Evolutionary conservation across 805 yeast species (phyloP).

Genomic region (Starmerella apis): DNA sequence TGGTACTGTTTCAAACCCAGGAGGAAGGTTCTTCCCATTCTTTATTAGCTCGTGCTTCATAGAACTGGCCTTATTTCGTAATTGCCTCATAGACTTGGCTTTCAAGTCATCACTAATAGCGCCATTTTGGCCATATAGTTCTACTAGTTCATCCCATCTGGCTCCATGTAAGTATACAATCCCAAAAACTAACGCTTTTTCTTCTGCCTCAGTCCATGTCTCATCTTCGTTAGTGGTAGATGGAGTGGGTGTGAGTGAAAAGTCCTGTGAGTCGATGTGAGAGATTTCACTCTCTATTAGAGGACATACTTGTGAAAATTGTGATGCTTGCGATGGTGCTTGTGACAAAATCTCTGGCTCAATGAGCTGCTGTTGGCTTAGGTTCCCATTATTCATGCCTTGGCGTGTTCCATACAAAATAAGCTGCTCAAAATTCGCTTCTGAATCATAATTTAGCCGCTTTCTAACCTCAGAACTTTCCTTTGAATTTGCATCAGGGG

Average conservation of each 20-base stretch:
- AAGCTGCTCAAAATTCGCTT: not conserved
- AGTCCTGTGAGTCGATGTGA: not conserved
- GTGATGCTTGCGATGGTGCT: not conserved
- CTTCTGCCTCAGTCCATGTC: not conserved
- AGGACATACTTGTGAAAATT: not conserved
- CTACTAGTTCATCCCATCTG: not conserved
- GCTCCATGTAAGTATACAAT: not conserved
- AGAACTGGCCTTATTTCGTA: not conserved
- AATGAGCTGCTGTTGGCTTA: not conserved
- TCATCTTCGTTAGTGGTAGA: not conserved
- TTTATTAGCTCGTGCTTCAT: not conserved
- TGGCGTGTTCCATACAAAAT: not conserved
- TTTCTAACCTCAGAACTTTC: not conserved
- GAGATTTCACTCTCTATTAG: too few species aligned
- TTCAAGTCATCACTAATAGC: not conserved
- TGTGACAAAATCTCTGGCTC: not conserved
- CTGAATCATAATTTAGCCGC: not conserved
- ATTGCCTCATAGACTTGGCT: not conserved
- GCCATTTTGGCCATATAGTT: not conserved
- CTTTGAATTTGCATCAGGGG: too few species aligned
- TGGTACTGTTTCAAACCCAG: not conserved
- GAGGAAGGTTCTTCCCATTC: not conserved
- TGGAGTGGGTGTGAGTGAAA: not conserved
- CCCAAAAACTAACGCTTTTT: not conserved
- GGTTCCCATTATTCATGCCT: not conserved